These are phyloP conservation scores for Phytophthora nicotianae DNA, from an alignment of 352 stramenopile genomes.

Conservation along the genomic window DNA sequence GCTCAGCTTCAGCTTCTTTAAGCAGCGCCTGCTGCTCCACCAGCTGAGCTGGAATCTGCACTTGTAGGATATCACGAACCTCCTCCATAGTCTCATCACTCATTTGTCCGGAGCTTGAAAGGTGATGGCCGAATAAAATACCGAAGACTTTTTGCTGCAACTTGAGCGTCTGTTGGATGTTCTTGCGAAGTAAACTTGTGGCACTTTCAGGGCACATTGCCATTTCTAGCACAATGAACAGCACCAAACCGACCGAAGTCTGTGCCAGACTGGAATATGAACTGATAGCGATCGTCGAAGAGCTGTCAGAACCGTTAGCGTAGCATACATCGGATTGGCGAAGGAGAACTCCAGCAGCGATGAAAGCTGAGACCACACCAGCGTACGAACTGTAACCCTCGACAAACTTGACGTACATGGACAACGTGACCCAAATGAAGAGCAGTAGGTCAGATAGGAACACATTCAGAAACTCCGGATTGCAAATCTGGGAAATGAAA, in stretches of 20 bases:
- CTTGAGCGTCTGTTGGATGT: constrained; percentile 69
- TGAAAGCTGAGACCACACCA: constrained; percentile 73
- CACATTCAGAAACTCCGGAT: constrained; percentile 38
- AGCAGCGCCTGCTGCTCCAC: constrained; percentile 63
- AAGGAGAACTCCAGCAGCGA: constrained; percentile 66
- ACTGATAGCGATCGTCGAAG: constrained; percentile 50
- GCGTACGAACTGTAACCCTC: constrained; percentile 66
- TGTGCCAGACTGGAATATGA: constrained; percentile 79
- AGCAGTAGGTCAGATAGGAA: constrained; percentile 55
- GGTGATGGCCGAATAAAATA: constrained; percentile 68
- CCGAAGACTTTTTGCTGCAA: constrained; percentile 63
- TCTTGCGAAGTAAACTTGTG: constrained; percentile 58
- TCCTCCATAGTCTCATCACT: constrained; percentile 51
- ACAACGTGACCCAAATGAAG: constrained; percentile 75
- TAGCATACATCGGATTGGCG: constrained; percentile 63
- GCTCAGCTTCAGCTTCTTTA: constrained; percentile 59
- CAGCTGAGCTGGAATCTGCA: constrained; percentile 55
- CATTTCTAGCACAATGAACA: constrained; percentile 76
- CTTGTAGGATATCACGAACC: constrained; percentile 54
- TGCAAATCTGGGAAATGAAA: constrained; percentile 75
- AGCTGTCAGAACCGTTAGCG: constrained; percentile 41
- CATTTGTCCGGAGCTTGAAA: constrained; percentile 58
- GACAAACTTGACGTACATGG: constrained; percentile 73
- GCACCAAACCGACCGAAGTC: constrained; percentile 70
- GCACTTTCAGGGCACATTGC: constrained; percentile 71